phyloP scores from a whole-genome alignment of 1,284 basidiomycete species.

The Trichosporon asahii region DNA sequence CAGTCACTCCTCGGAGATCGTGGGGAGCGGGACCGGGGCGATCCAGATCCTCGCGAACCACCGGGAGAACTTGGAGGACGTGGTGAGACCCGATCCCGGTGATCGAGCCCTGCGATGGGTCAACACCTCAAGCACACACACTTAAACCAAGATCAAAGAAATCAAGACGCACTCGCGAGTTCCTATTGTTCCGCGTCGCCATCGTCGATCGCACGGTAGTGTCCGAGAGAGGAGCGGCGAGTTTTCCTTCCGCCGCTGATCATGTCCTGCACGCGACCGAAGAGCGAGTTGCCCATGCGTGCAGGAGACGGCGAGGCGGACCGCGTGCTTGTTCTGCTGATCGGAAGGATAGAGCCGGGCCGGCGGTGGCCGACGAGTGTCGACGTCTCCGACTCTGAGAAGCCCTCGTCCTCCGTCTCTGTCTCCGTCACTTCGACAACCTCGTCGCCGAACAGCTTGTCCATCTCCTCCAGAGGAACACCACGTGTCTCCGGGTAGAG shows the following conservation, averaged over 20 bases:
- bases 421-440: constrained; percentile 29
- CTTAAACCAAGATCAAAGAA: background rate
- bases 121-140: background rate
- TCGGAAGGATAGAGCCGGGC: constrained; percentile 38
- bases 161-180: constrained; percentile 57
- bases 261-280: constrained; percentile 51
- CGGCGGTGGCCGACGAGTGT: constrained; percentile 55
- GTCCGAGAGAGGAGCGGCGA: constrained; percentile 31
- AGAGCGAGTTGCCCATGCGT: constrained; percentile 36
- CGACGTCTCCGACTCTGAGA: constrained; percentile 60
- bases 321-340: constrained; percentile 20
- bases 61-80: background rate
- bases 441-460: constrained; percentile 48
- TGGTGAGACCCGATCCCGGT: constrained; percentile 9
- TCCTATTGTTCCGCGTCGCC: constrained; percentile 61
- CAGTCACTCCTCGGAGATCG: background rate
- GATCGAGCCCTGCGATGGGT: constrained; percentile 2
- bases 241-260: constrained; percentile 55
- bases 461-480: constrained; percentile 58
- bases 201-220: constrained; percentile 59
- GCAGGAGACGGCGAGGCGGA: constrained; percentile 34
- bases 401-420: constrained; percentile 38
- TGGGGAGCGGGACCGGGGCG: background rate
- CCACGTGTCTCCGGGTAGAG: constrained; percentile 58
- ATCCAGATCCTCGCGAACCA: background rate